Evolutionary conservation across 495 filamentous ascomycete species (phyloP).

Genomic region (Trichodelitschia bisporula): DNA sequence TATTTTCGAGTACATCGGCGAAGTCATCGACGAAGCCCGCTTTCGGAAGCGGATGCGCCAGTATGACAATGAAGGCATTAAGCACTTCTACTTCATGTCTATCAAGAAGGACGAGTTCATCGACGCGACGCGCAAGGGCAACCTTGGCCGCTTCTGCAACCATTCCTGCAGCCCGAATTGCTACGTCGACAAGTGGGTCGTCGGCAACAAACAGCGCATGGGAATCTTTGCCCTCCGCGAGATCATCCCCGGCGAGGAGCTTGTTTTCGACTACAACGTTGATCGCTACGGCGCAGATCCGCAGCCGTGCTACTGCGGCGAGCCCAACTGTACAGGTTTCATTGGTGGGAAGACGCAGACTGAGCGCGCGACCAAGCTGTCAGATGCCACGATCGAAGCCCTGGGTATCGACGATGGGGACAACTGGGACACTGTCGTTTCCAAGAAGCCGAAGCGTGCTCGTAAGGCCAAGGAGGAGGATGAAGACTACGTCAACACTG

Average conservation of each 20-base stretch:
- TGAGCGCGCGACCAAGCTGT: slow-evolving; percentile 77
- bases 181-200: slow-evolving; percentile 98
- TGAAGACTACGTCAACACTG: slow-evolving; percentile 85
- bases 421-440: slow-evolving; percentile 69
- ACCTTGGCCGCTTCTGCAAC: slow-evolving; percentile 93
- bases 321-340: slow-evolving; percentile 84
- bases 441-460: slow-evolving; percentile 77
- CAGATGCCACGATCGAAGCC: slow-evolving; percentile 75
- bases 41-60: slow-evolving; percentile 75
- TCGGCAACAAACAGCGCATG: slow-evolving; percentile 96
- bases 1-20: slow-evolving; percentile 94
- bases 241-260: slow-evolving; percentile 74
- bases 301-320: slow-evolving; percentile 88
- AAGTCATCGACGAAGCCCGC: slow-evolving; percentile 79
- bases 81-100: slow-evolving; percentile 99
- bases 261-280: slow-evolving; percentile 99
- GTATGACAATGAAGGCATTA: slow-evolving; percentile 89
- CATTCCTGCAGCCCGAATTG: slow-evolving; percentile 98
- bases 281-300: slow-evolving; percentile 94
- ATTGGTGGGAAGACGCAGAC: slow-evolving; percentile 97
- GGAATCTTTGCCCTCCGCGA: slow-evolving; percentile 85
- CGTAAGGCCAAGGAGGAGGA: slow-evolving; percentile 90
- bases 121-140: slow-evolving; percentile 91
- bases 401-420: slow-evolving; percentile 88
- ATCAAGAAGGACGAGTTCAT: slow-evolving; percentile 91